These are phyloP conservation scores for Saccharomycopsis sp. DNA, from an alignment of 805 yeast species.

Conservation along the genomic window DNA sequence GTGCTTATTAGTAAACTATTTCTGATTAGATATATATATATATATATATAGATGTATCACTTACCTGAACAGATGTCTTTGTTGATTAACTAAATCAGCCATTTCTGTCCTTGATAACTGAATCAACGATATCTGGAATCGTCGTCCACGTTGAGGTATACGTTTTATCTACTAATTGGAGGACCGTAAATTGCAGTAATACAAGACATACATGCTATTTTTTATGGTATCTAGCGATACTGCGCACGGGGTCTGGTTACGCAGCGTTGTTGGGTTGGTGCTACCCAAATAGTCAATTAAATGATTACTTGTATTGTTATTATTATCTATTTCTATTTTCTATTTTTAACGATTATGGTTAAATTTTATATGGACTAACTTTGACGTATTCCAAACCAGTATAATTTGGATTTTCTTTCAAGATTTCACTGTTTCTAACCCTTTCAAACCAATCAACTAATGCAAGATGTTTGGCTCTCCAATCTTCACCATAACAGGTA, in stretches of 20 bases:
- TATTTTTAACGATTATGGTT: not conserved
- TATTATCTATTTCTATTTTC: not conserved
- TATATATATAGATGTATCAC: not conserved
- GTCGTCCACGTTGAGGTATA: no score
- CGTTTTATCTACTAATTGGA: no score
- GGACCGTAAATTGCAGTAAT: no score
- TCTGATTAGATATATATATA: not conserved
- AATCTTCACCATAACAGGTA: slow-evolving; percentile 13
- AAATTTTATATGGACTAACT: not conserved
- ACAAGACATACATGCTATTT: no score
- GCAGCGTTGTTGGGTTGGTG: no score
- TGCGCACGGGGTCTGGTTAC: no score
- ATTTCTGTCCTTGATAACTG: slow-evolving; percentile 1
- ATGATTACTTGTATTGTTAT: no score
- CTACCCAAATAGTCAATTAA: no score
- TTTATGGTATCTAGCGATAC: no score
- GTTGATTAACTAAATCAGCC: slow-evolving; percentile 17
- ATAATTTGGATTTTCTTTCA: slow-evolving; percentile 1
- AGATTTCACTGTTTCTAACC: not conserved
- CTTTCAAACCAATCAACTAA: slow-evolving; percentile 14
- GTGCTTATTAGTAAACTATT: not conserved
- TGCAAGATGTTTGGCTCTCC: slow-evolving; percentile 12
- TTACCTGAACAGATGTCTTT: slow-evolving; percentile 17
- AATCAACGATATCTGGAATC: no score
- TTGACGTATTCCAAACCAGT: not conserved